phyloP scores from a whole-genome alignment of 805 yeast species.

The Lipomyces sp. region DNA sequence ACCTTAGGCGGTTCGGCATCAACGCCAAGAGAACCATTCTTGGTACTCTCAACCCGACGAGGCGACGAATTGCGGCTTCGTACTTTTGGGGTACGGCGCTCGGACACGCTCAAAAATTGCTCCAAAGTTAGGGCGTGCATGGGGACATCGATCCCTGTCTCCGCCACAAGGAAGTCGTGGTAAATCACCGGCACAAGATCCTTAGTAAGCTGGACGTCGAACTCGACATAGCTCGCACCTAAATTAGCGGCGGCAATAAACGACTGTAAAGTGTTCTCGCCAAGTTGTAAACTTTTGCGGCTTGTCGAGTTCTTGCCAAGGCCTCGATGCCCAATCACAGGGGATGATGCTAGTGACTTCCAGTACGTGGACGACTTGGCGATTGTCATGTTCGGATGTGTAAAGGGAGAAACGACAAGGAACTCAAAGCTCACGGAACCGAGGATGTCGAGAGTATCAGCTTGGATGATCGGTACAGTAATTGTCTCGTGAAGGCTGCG shows the following conservation, averaged over 20 bases:
- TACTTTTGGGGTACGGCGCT: conserved; percentile 34
- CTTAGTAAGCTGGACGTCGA: conserved; percentile 93
- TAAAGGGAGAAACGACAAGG: conserved; percentile 71
- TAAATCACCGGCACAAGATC: conserved; percentile 91
- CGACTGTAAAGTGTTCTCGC: conserved; percentile 93
- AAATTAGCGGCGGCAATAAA: conserved; percentile 94
- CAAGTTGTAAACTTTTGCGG: conserved; percentile 81
- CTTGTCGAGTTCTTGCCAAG: conserved; percentile 81
- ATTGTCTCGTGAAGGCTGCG: conserved; percentile 68
- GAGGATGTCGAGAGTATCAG: conserved; percentile 69
- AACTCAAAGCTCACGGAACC: conserved; percentile 81
- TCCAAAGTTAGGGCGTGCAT: conserved; percentile 91
- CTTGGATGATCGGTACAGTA: conserved; percentile 77
- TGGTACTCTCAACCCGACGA: conserved; percentile 13
- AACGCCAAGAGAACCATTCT: neutral
- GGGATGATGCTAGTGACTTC: conserved; percentile 84
- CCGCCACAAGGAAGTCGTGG: conserved; percentile 93
- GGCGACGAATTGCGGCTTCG: conserved; percentile 38
- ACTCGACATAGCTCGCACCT: conserved; percentile 96
- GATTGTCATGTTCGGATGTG: conserved; percentile 69
- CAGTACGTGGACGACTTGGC: conserved; percentile 78
- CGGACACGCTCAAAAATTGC: conserved; percentile 67
- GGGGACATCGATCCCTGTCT: conserved; percentile 93
- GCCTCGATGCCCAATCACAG: conserved; percentile 96
- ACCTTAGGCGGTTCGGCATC: conserved; percentile 18